phyloP scores from a whole-genome alignment of 2,329 filamentous ascomycete species.

The Ilyonectria robusta region DNA sequence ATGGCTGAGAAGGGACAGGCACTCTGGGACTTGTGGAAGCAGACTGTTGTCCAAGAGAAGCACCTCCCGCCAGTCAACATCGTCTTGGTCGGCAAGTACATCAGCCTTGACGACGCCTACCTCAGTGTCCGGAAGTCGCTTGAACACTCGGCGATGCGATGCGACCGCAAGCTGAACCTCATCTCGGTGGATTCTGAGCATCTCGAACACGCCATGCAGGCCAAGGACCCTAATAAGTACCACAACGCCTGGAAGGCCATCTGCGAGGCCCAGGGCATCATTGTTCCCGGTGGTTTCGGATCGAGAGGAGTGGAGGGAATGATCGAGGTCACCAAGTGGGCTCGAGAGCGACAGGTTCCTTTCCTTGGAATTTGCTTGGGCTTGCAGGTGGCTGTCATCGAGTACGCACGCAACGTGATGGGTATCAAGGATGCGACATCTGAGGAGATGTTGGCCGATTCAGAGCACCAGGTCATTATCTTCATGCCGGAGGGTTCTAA shows the following conservation, averaged over 20 bases:
- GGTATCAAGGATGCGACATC: constrained; percentile 70
- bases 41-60: constrained; percentile 76
- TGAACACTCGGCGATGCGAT: constrained; percentile 93
- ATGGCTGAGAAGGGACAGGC: constrained; percentile 73
- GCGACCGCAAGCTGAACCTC: constrained; percentile 83
- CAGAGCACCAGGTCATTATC: constrained; percentile 81
- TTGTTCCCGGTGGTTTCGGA: constrained; percentile 78
- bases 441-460: constrained; percentile 68
- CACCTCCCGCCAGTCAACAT: constrained; percentile 80
- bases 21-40: constrained; percentile 87
- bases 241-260: constrained; percentile 90
- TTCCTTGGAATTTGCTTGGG: constrained; percentile 93
- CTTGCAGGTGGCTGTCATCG: constrained; percentile 93
- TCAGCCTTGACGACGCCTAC: constrained; percentile 87
- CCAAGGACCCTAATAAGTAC: constrained; percentile 78
- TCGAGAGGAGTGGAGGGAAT: constrained; percentile 88
- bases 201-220: constrained; percentile 77
- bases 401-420: constrained; percentile 85
- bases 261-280: constrained; percentile 76
- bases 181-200: constrained; percentile 89
- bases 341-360: constrained; percentile 83
- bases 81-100: constrained; percentile 94
- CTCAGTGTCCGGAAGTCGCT: constrained; percentile 86
- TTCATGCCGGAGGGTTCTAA: constrained; percentile 86
- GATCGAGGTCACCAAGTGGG: constrained; percentile 89